Evolutionary conservation across 331 rosid species (phyloP).

Genomic region (Saraca asoca): DNA sequence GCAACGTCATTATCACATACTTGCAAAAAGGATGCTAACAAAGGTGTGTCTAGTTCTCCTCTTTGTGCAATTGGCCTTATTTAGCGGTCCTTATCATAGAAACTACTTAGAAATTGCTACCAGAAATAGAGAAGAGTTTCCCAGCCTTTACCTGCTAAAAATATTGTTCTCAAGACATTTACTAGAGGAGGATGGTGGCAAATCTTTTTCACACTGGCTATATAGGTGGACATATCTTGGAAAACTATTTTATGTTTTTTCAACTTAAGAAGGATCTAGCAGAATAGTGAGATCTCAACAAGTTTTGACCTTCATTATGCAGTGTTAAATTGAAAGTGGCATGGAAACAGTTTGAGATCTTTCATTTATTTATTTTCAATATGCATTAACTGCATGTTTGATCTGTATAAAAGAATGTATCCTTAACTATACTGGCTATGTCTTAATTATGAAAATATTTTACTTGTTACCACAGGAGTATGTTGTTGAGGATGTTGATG

Average conservation of each 20-base stretch:
- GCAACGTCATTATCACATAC: constrained; percentile 99
- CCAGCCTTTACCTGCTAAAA: constrained; percentile 10
- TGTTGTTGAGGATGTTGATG: constrained; percentile 94
- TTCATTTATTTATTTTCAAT: background rate
- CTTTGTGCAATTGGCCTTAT: constrained; percentile 2
- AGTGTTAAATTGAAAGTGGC: background rate
- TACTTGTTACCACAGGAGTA: constrained; percentile 63
- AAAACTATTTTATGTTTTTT: constrained; percentile 14
- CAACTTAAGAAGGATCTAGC: constrained; percentile 11
- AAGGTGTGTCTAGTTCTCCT: constrained; percentile 58
- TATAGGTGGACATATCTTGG: no score
- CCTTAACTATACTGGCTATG: background rate
- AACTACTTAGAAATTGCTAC: constrained; percentile 16
- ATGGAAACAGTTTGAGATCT: constrained; percentile 6
- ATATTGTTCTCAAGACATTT: constrained; percentile 12
- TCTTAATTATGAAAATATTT: constrained; percentile 35
- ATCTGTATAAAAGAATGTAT: background rate
- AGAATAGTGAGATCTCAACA: constrained; percentile 12
- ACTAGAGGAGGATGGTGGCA: constrained; percentile 2
- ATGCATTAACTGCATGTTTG: constrained; percentile 17
- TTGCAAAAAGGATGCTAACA: constrained; percentile 97
- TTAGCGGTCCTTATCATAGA: constrained; percentile 5
- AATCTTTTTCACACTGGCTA: background rate
- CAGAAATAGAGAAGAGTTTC: background rate
- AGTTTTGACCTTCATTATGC: constrained; percentile 5